Evolutionary conservation across 1,284 basidiomycete genomes (phyloP).

Genomic region (Malassezia arunalokei): DNA sequence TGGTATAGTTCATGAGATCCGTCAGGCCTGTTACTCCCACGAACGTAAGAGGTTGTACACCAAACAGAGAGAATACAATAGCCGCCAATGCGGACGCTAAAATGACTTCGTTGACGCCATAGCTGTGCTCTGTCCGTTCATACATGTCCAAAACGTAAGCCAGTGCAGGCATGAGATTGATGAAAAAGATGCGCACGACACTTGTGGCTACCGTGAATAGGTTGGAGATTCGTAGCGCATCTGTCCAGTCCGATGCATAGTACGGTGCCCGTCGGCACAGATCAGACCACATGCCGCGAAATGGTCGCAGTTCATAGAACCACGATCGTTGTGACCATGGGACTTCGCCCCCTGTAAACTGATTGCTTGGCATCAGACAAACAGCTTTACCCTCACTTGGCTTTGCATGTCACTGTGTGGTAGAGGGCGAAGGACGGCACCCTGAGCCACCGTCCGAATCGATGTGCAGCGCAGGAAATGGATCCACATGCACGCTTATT

Average conservation of each 20-base stretch:
- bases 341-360: conserved; percentile 9
- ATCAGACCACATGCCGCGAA: conserved; percentile 65
- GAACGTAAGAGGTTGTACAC: conserved; percentile 81
- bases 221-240: conserved; percentile 25
- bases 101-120: conserved; percentile 74
- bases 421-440: no score
- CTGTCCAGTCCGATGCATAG: conserved; percentile 48
- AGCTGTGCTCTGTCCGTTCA: conserved; percentile 68
- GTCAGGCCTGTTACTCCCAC: conserved; percentile 75
- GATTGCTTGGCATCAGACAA: neutral
- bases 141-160: conserved; percentile 88
- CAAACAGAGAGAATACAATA: conserved; percentile 76
- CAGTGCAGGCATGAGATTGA: conserved; percentile 66
- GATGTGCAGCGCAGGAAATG: no score
- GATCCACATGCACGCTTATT: no score
- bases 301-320: conserved; percentile 48
- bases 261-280: conserved; percentile 64
- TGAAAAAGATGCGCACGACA: conserved; percentile 40
- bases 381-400: no score
- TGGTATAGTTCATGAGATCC: conserved; percentile 44
- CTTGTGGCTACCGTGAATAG: conserved; percentile 27
- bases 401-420: no score
- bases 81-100: conserved; percentile 58
- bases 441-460: no score
- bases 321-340: conserved; percentile 41